Evolutionary conservation across 192 early-diverging fungal genomes (phyloP).

Genomic region (Phlyctochytrium bullatum): DNA sequence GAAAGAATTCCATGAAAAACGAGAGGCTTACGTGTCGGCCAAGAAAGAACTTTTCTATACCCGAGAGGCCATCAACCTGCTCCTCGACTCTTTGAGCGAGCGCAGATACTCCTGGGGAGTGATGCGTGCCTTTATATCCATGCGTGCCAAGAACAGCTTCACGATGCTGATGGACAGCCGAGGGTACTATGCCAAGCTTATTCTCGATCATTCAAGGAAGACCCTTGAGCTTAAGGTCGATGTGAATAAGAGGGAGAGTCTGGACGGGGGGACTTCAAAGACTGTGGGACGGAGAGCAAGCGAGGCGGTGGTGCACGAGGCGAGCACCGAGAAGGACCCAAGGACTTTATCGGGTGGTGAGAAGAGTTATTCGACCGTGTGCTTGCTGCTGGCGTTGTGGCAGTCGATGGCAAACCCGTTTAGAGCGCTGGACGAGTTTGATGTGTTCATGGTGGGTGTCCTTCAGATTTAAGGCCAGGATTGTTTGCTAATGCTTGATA

Average conservation of each 20-base stretch:
- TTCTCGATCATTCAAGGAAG: slow-evolving; percentile 67
- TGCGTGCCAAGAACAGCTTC: slow-evolving; percentile 81
- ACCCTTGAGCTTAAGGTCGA: slow-evolving; percentile 53
- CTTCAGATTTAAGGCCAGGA: slow-evolving; percentile 10
- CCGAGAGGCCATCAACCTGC: slow-evolving; percentile 73
- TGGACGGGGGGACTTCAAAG: too few species aligned
- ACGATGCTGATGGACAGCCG: slow-evolving; percentile 68
- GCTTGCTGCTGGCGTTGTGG: slow-evolving; percentile 91
- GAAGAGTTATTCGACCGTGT: slow-evolving; percentile 94
- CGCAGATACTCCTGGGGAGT: too few species aligned
- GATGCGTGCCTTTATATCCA: background rate
- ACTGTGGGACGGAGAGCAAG: background rate
- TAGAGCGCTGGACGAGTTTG: slow-evolving; percentile 97
- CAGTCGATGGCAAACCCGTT: slow-evolving; percentile 87
- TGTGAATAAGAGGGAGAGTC: slow-evolving; percentile 17
- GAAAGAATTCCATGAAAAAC: too few species aligned
- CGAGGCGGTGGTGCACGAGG: slow-evolving; percentile 19
- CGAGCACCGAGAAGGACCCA: slow-evolving; percentile 79
- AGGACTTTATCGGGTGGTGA: slow-evolving; percentile 95
- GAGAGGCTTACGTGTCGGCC: too few species aligned
- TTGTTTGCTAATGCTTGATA: background rate
- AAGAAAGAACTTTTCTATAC: too few species aligned
- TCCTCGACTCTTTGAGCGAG: slow-evolving; percentile 66
- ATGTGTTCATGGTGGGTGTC: slow-evolving; percentile 83
- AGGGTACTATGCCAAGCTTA: slow-evolving; percentile 77